phyloP scores from a whole-genome alignment of 2,329 filamentous ascomycete species.

The Pestalotiopsis sp. region DNA sequence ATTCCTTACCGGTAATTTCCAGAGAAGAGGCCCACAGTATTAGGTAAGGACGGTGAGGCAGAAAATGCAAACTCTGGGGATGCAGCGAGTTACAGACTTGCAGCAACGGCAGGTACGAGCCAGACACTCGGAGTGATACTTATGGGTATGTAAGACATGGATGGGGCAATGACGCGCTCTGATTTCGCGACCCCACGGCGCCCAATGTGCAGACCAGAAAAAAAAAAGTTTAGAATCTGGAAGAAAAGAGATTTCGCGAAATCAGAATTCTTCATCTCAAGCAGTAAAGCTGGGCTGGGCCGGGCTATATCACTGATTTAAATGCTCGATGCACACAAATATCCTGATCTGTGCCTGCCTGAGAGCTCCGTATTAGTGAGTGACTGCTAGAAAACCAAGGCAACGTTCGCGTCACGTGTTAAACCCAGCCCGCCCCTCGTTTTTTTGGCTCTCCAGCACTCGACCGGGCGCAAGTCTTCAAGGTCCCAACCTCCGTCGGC shows the following conservation, averaged over 20 bases:
- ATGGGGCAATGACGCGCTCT: not conserved
- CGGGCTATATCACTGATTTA: too few species aligned
- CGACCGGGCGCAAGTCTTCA: not conserved
- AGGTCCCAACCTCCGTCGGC: not conserved
- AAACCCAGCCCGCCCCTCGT: not conserved
- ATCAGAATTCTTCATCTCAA: too few species aligned
- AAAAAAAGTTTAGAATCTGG: not conserved
- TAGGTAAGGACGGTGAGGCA: not conserved
- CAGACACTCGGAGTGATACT: not conserved
- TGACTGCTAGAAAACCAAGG: not conserved
- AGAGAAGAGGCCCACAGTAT: not conserved
- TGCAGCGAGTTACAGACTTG: not conserved
- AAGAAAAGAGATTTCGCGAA: not conserved
- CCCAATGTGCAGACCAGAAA: not conserved
- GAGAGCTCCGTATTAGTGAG: not conserved
- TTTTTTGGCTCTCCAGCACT: not conserved
- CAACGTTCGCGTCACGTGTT: not conserved
- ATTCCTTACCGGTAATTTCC: too few species aligned
- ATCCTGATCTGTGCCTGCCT: too few species aligned
- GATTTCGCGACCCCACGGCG: not conserved
- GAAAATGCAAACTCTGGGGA: not conserved
- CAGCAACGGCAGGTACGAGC: not conserved
- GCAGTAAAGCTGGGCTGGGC: too few species aligned
- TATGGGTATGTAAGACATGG: not conserved
- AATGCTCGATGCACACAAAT: too few species aligned